Evolutionary conservation across 164 flowering plant species (phyloP).

Genomic region (Tinospora cordifolia): DNA sequence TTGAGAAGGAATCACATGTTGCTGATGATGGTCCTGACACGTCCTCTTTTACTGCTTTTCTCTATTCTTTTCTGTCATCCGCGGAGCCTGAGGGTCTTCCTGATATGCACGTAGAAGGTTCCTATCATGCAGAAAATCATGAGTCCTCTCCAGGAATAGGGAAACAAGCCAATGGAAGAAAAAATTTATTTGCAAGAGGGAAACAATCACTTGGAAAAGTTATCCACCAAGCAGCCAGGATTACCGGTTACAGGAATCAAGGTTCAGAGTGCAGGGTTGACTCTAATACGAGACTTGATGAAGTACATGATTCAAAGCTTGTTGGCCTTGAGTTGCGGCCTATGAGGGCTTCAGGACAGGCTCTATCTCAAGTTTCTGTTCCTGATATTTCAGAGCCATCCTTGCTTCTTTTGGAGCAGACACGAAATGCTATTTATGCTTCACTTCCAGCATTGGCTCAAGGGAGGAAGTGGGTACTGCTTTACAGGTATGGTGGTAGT

Average conservation of each 20-base stretch:
- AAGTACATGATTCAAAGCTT: slow-evolving; percentile 23
- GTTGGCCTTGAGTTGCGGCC: slow-evolving; percentile 36
- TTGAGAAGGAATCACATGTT: slow-evolving; percentile 32
- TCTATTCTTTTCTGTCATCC: slow-evolving; percentile 58
- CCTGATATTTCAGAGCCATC: slow-evolving; percentile 84
- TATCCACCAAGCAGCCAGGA: slow-evolving; percentile 43
- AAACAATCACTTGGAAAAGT: slow-evolving; percentile 57
- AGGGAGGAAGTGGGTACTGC: slow-evolving; percentile 79
- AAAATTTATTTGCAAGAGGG: slow-evolving; percentile 59
- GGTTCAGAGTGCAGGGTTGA: slow-evolving; percentile 27
- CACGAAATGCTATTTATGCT: slow-evolving; percentile 46
- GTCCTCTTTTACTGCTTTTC: slow-evolving; percentile 84
- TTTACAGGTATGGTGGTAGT: slow-evolving; percentile 55
- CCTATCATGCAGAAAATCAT: slow-evolving; percentile 17
- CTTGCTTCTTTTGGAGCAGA: slow-evolving; percentile 62
- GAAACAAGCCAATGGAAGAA: slow-evolving; percentile 41
- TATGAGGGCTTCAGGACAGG: slow-evolving; percentile 28
- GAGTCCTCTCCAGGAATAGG: slow-evolving; percentile 22
- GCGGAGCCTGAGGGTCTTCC: slow-evolving; percentile 37
- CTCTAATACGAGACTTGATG: slow-evolving; percentile 25
- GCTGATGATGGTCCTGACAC: slow-evolving; percentile 80
- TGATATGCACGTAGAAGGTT: slow-evolving; percentile 24
- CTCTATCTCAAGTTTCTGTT: slow-evolving; percentile 16
- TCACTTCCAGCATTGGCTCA: slow-evolving; percentile 78
- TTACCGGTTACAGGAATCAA: slow-evolving; percentile 43